Conservation (phyloP, 495 filamentous ascomycete genomes). For the Xylaria grammica region DNA sequence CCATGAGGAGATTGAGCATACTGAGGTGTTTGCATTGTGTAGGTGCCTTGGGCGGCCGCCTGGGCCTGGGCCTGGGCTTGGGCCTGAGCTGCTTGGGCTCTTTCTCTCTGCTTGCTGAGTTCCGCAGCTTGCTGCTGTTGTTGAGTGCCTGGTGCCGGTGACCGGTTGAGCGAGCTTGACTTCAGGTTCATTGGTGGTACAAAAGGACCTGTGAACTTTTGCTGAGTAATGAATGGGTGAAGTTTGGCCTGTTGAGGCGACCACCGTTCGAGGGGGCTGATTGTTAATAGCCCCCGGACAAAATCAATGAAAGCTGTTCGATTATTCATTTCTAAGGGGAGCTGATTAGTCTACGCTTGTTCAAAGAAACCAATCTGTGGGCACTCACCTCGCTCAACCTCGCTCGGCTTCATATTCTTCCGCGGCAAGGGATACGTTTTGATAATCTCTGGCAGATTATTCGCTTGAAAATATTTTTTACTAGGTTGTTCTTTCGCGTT, state of each 20-base stretch:
- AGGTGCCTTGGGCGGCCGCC: slow-evolving; percentile 57
- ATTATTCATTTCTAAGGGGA: slow-evolving; percentile 87
- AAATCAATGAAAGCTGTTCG: slow-evolving; percentile 99
- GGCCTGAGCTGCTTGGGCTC: slow-evolving; percentile 70
- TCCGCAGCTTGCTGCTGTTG: slow-evolving; percentile 96
- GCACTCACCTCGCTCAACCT: slow-evolving; percentile 88
- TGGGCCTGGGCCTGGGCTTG: slow-evolving; percentile 50
- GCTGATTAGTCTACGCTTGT: slow-evolving; percentile 15
- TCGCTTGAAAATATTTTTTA: slow-evolving; percentile 98
- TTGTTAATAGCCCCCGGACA: slow-evolving; percentile 90
- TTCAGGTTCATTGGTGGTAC: slow-evolving; percentile 98
- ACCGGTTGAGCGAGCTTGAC: slow-evolving; percentile 77
- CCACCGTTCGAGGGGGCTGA: slow-evolving; percentile 97
- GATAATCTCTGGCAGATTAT: slow-evolving; percentile 93
- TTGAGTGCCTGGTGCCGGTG: slow-evolving; percentile 93
- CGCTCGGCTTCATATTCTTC: slow-evolving; percentile 98
- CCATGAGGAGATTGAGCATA: slow-evolving; percentile 47
- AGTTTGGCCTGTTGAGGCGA: slow-evolving; percentile 96
- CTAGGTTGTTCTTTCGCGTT: slow-evolving; percentile 97
- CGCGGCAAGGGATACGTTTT: slow-evolving; percentile 96
- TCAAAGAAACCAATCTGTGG: not conserved
- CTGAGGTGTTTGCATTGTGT: slow-evolving; percentile 50
- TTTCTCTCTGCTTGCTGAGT: slow-evolving; percentile 83
- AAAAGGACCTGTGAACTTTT: slow-evolving; percentile 94
- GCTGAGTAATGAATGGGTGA: slow-evolving; percentile 98